Base-by-base conservation (phyloP, 371 early-diverging fungal species). In the Actinomortierella wolfii region DNA sequence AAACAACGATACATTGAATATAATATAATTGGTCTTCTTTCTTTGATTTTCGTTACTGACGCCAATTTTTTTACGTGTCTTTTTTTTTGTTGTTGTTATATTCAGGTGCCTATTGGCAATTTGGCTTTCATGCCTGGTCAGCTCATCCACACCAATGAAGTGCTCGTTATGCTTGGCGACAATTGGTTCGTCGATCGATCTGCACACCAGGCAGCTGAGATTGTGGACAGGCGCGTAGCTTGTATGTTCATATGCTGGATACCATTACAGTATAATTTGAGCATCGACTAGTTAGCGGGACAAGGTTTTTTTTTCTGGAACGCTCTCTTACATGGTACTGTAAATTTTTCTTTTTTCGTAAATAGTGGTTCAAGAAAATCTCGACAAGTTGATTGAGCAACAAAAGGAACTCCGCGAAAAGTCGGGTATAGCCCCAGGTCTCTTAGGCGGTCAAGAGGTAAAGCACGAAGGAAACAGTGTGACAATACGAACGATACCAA, bases 61-160 rank as follows among this genome's bases (percentile, higher is more conserved):
- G 28, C 39, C 26, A 11, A 21, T 46, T 47, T 21, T 15, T 44
- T 8, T 21, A 28, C 1, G 2, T 9, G 5, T 9, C 24, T 26
- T 44, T 52, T 26, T 41, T 20, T 28, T 26, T 45, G 1, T 54
- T 51, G 4, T 21, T 49, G 4, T 34, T 47, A 39, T 29, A 21
- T 44, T 29, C 75, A 89, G 86, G 86, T 95, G 0, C 94, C 94
- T 0, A 60, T 93, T 11, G 94, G 96, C 0, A 86, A 84, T 43
- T 58, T 94, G 28, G 97, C 97, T 0, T 95, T 95, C 74, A 90
- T 94, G 85, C 92, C 92, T 4, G 97, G 96, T 40, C 83, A 89
- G 54, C 54, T 97, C 7, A 77, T 94, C 28, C 92, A 93, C 63
- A 95, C 97, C 7, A 94, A 95, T 65, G 95, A 95, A 71, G 83